Evolutionary conservation across 2,329 filamentous ascomycete genomes (phyloP), one percentile per base, ranked within the genome.

Genomic region (Talaromyces sp.): DNA sequence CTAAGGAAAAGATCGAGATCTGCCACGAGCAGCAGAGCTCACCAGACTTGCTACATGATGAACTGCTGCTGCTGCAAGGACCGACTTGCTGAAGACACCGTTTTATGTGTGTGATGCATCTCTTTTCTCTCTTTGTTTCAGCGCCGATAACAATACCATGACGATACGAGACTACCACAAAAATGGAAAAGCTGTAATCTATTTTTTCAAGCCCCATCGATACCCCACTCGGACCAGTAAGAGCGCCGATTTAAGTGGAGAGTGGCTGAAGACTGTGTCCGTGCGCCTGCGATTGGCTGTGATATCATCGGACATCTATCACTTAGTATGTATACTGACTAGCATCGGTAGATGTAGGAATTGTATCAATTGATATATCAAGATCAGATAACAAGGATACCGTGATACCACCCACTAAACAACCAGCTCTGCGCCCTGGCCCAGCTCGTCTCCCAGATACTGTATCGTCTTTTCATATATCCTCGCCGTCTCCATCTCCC

Each of bases 391-490:
- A 23, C 23, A 23, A 23, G 23, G 23, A 44, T 47, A 12, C 7
- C 5, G 14, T 12, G 23, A 27, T 14, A 27, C 1, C 2, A 5
- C 10, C n/a, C 8, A 33, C 44, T 36, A 56, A 36, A 55, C 66
- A 47, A 70, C 68, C 54, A 59, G 33, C 18, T 62, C 60, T 3
- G 68, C 70, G n/a, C 68, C 69, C 52, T 69, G 67, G 28, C 84
- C 87, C 31, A 95, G 75, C 10, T 84, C 81, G 68, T 89, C 87
- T 0, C 89, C 91, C 14, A 96, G 75, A 70, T 90, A 83, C 44
- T 91, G 83, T 66, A 96, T 85, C 0, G 91, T 95, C 68, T 84
- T 84, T 73, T 95, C 90, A 76, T 95, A 96, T 1, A 96, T 87
- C 65, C 83, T 83, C 0, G 87, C 90, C 56, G 90, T 85, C 65